Evolutionary conservation across 225 moss, liverwort and hornwort genomes (phyloP).

Genomic region (Sphagnum contortum): DNA sequence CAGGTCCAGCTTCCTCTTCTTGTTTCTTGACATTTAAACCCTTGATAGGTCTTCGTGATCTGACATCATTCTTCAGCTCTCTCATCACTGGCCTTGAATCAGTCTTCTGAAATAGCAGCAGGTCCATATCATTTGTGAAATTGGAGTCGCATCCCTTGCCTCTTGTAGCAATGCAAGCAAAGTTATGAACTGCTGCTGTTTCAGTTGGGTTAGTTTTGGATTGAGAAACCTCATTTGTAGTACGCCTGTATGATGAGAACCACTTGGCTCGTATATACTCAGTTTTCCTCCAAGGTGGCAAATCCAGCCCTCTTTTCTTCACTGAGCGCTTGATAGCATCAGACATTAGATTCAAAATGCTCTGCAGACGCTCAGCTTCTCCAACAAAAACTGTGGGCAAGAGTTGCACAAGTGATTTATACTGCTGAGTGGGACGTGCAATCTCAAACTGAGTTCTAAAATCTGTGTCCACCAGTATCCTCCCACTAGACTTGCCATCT

Average conservation of each 20-base stretch:
- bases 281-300: constrained; percentile 88
- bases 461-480: constrained; percentile 64
- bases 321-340: constrained; percentile 72
- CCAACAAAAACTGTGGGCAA: constrained; percentile 64
- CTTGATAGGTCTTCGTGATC: no score
- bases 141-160: constrained; percentile 51
- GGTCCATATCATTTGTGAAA: constrained; percentile 56
- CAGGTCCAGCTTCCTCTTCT: no score
- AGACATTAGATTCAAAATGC: constrained; percentile 63
- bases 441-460: constrained; percentile 84
- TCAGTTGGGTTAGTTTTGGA: not conserved
- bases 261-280: constrained; percentile 85
- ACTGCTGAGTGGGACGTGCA: constrained; percentile 59
- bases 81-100: constrained; percentile 25
- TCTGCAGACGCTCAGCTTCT: constrained; percentile 51
- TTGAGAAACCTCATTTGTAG: constrained; percentile 43
- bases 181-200: constrained; percentile 10
- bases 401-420: constrained; percentile 40
- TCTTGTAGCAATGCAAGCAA: constrained; percentile 39
- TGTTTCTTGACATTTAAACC: no score
- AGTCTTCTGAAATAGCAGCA: constrained; percentile 32
- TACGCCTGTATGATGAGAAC: constrained; percentile 72
- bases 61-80: constrained; percentile 15
- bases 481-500: constrained; percentile 11
- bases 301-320: constrained; percentile 74